Evolutionary conservation across 164 flowering plant genomes (phyloP), one percentile per base, ranked within the genome.

Genomic region (Magnolia sinica): DNA sequence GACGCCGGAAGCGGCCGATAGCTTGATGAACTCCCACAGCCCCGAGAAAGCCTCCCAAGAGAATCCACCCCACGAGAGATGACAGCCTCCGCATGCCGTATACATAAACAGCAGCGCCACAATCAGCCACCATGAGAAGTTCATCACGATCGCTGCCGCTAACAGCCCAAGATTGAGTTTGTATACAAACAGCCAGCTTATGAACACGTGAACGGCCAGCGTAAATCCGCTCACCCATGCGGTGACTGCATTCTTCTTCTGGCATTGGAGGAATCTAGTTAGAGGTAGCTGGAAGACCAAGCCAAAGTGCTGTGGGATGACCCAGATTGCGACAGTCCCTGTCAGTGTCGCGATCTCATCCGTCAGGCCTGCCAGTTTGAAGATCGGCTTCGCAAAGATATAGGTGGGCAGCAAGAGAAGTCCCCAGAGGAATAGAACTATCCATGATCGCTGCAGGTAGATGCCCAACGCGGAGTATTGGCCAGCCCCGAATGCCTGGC

Each of bases 391-490:
- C 0, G 98, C 89, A 51, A 88, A 91, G 0, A 92, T 22, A 81
- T 84, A 90, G 8, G 90, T n/a, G 0, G 97, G 97, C 18, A 89
- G n/a, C 4, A 91, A 74, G 13, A 89, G 22, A 61, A 88, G 24
- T 23, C 90, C 82, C 73, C 84, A 83, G 1, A 78, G 3, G 76
- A 88, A 83, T 11, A 92, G 83, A 3, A 94, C 91, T 9, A 94
- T 86, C 96, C 95, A 94, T n/a, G 98, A 94, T 8, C 98, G 81
- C 76, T 94, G 98, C 82, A 94, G 37, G 82, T 94, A 94, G 1
- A 94, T 74, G 0, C 98, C 98, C 74, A 94, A 65, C 96, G 88
- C 85, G 71, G 82, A 80, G 76, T 87, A 86, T 66, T 83, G 79
- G 49, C 86, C 87, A 1, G 98, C 98, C 1, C 98, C 98, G 59